These are phyloP conservation scores for Biscutella laevigata DNA, from an alignment of 441 rosid genomes.

Conservation along the genomic window DNA sequence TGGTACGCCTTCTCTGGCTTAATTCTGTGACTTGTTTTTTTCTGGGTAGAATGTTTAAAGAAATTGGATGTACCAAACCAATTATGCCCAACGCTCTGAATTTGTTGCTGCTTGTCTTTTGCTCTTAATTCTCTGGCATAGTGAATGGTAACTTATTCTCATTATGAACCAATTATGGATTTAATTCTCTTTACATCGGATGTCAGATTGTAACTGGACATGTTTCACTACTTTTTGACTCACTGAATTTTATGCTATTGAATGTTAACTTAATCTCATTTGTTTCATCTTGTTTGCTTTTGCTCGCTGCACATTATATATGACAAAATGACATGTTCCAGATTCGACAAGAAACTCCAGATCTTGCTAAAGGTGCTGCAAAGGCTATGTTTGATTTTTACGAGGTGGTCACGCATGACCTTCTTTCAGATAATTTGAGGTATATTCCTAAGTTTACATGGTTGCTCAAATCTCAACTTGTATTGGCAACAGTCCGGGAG, in stretches of 20 bases:
- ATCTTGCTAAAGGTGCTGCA: conserved; percentile 80
- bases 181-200: too few relatives aligned
- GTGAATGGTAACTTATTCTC: too few relatives aligned
- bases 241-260: not conserved
- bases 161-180: too few relatives aligned
- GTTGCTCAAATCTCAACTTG: not conserved
- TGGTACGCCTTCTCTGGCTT: conserved; percentile 48
- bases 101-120: not conserved
- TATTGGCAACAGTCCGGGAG: conserved; percentile 1
- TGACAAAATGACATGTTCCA: conserved; percentile 29
- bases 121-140: too few relatives aligned
- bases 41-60: not conserved
- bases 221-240: conserved; percentile 11
- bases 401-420: conserved; percentile 85
- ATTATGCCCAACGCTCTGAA: not conserved
- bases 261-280: conserved; percentile 17
- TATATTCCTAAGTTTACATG: conserved; percentile 23
- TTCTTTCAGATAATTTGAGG: conserved; percentile 82
- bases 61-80: not conserved
- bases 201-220: conserved; percentile 10
- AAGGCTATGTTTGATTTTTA: conserved; percentile 73
- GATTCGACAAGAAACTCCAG: conserved; percentile 76
- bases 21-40: not conserved
- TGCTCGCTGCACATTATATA: conserved; percentile 11
- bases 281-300: conserved; percentile 16